Conservation (phyloP, 2,329 filamentous ascomycete genomes). For the Penicillium italicum region DNA sequence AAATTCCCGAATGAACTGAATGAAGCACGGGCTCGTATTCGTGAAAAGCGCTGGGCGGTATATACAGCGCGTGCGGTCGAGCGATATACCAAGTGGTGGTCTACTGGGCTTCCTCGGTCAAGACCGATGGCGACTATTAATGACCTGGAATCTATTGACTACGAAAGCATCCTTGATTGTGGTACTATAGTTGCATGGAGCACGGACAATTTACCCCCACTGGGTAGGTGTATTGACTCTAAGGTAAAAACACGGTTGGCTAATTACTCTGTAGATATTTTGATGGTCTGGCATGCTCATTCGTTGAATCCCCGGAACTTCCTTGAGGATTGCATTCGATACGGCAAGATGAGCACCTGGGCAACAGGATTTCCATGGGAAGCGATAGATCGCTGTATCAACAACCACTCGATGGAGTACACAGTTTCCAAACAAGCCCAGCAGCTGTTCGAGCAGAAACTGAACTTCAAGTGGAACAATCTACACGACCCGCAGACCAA, state of each 20-base stretch:
- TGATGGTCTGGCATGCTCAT: conserved; percentile 27
- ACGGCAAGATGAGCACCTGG: conserved; percentile 23
- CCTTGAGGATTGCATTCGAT: conserved; percentile 24
- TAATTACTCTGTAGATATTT: conserved; percentile 16
- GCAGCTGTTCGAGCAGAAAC: conserved; percentile 17
- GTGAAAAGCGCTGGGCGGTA: conserved; percentile 70
- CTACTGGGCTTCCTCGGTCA: conserved; percentile 16
- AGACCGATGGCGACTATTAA: conserved; percentile 8
- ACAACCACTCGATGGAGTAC: conserved; percentile 20
- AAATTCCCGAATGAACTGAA: conserved; percentile 35
- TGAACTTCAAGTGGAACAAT: conserved; percentile 55
- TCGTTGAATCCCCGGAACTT: conserved; percentile 22
- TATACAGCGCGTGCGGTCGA: conserved; percentile 64
- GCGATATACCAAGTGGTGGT: conserved; percentile 62
- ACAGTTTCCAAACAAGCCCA: conserved; percentile 9
- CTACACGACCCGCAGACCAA: conserved; percentile 50
- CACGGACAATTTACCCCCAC: conserved; percentile 16
- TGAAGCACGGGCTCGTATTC: conserved; percentile 51
- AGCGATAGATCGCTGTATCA: conserved; percentile 15
- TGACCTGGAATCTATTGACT: conserved; percentile 7
- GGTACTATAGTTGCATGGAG: conserved; percentile 14
- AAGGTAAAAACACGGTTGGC: neutral
- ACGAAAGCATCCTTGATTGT: conserved; percentile 13
- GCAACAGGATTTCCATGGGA: conserved; percentile 22
- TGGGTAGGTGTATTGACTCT: conserved; percentile 14